phyloP scores from a whole-genome alignment of 352 stramenopile species.

The Pythium vanterpoolii region DNA sequence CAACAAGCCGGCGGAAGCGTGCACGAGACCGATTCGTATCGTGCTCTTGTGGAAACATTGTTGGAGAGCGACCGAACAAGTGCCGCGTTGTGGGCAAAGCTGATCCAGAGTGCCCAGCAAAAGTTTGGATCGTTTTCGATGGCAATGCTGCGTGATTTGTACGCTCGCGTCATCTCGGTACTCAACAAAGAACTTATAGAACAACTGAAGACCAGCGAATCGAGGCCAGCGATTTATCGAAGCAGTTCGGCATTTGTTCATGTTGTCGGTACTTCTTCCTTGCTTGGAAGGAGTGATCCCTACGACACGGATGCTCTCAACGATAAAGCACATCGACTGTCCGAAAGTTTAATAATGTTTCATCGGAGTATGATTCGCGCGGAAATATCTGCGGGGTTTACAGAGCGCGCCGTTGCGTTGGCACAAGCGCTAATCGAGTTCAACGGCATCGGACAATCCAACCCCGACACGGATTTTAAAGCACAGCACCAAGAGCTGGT shows the following conservation, averaged over 20 bases:
- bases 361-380: conserved; percentile 49
- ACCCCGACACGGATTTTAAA: neutral
- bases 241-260: conserved; percentile 20
- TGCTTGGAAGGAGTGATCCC: conserved; percentile 17
- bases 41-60: conserved; percentile 43
- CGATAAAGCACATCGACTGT: conserved; percentile 9
- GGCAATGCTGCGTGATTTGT: conserved; percentile 60
- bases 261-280: conserved; percentile 26
- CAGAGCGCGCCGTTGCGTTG: conserved; percentile 61
- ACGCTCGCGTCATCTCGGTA: conserved; percentile 56
- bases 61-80: conserved; percentile 48
- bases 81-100: conserved; percentile 48
- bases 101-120: conserved; percentile 48
- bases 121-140: conserved; percentile 76
- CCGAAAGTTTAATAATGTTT: conserved; percentile 36
- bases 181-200: conserved; percentile 33
- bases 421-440: conserved; percentile 62
- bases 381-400: conserved; percentile 53
- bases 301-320: conserved; percentile 5
- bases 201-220: conserved; percentile 6
- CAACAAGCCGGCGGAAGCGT: conserved; percentile 3
- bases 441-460: conserved; percentile 8
- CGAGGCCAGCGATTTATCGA: neutral
- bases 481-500: neutral
- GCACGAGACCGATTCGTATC: conserved; percentile 29